Evolutionary conservation across 176 grass and related monocot species (phyloP), one percentile per base, ranked within the genome.

Genomic region (Triticum timopheevii): DNA sequence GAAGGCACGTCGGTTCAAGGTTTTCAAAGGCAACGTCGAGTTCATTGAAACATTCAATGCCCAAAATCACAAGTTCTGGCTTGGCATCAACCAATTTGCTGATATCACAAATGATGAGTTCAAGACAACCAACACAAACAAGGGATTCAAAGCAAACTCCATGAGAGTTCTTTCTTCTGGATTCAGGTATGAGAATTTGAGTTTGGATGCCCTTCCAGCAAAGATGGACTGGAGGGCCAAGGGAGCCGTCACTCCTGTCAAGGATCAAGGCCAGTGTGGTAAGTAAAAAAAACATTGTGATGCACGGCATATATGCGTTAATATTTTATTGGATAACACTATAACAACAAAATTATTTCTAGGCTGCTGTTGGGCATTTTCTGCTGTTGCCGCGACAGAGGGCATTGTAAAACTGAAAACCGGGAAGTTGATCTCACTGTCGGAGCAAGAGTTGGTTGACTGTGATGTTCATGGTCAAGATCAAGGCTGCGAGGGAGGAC

Each of bases 231-330:
- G 36, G 76, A 86, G 50, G 38, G 31, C 65, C 17, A 72, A 86
- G 16, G 77, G 84, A 5, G 76, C 25, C 0, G 25, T 80, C 10
- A 86, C 84, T 3, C 84, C 76, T 13, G 42, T 80, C 35, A 86
- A 86, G 65, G 19, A 86, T 42, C 77, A 86, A 86, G 77, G 65
- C 0, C 52, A 80, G 1, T 80, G 85, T 8, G 77, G 66, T 86
- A 79, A 79, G 76, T 12, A 27, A 61, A 0, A 64, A 0, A 22
- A 4, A 54, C 4, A 5, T 7, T 35, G 25, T 44, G 19, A 5
- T 39, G 19, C 10, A 1, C 7, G 3, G 11, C 3, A n/a, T 3
- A 3, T 63, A 2, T 40, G 6, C 23, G 3, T 4, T 8, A 9
- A 24, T 23, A 13, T 17, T 9, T 23, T 12, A 1, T 40, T 3